Percentiles rank a stretch among this genome's conserved stretches.
These are phyloP conservation scores for Actinomortierella ambigua DNA, from an alignment of 371 early-diverging fungal genomes.

Conservation along the genomic window DNA sequence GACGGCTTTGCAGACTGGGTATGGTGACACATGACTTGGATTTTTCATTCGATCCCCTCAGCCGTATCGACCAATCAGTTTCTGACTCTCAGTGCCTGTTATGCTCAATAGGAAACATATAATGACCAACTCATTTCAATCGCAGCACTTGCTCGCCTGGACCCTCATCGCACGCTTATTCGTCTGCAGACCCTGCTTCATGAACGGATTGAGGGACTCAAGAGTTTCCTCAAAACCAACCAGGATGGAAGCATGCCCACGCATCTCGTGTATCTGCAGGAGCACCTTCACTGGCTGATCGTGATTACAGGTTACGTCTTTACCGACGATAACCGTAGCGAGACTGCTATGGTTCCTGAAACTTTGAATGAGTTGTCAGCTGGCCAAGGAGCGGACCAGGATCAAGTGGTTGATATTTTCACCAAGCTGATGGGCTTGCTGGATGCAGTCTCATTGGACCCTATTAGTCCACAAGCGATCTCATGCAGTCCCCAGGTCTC, in stretches of 20 bases:
- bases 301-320: constrained; percentile 71
- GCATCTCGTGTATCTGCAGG: constrained; percentile 54
- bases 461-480: constrained; percentile 48
- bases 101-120: constrained; percentile 59
- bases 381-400: constrained; percentile 51
- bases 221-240: constrained; percentile 45
- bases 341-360: constrained; percentile 75
- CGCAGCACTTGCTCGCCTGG: constrained; percentile 66
- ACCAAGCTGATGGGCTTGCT: constrained; percentile 56
- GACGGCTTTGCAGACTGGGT: constrained; percentile 70
- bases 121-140: constrained; percentile 77
- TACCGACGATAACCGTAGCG: constrained; percentile 71
- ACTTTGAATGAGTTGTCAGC: constrained; percentile 66
- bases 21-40: constrained; percentile 30
- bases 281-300: constrained; percentile 79
- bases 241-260: constrained; percentile 41
- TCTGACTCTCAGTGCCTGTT: background rate
- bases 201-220: constrained; percentile 56
- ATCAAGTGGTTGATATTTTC: constrained; percentile 61
- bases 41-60: background rate
- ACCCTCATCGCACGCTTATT: constrained; percentile 55
- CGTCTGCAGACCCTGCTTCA: constrained; percentile 55
- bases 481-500: constrained; percentile 76
- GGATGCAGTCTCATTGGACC: constrained; percentile 52
- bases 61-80: background rate